A percentile compares a stretch with the other conserved stretches of the same genome.
phyloP scores from a whole-genome alignment of 2,329 filamentous ascomycete species.

The Scedosporium apiospermum region DNA sequence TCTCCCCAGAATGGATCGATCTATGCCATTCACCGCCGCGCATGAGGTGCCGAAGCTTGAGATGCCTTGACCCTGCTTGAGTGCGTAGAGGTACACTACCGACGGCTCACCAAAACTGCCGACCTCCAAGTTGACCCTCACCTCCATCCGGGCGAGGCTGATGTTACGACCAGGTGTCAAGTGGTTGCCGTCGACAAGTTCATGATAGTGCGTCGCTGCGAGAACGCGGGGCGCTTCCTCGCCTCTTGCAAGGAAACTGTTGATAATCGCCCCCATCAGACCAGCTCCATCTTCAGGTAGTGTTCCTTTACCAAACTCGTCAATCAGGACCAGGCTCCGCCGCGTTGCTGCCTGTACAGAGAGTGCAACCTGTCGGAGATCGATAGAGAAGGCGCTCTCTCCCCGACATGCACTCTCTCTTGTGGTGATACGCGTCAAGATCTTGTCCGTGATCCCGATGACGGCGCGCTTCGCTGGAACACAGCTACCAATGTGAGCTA shows the following conservation, averaged over 20 bases:
- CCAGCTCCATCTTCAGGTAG: conserved; percentile 48
- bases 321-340: conserved; percentile 75
- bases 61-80: conserved; percentile 56
- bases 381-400: conserved; percentile 61
- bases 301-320: conserved; percentile 75
- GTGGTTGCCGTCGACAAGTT: conserved; percentile 60
- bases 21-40: conserved; percentile 78
- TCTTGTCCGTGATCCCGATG: conserved; percentile 86
- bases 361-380: conserved; percentile 78
- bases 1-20: conserved; percentile 58
- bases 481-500: conserved; percentile 88
- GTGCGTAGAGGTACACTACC: conserved; percentile 64
- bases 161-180: conserved; percentile 42
- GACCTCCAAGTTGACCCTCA: conserved; percentile 47
- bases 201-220: conserved; percentile 55
- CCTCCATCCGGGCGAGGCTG: conserved; percentile 61
- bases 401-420: conserved; percentile 50
- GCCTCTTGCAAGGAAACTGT: conserved; percentile 42
- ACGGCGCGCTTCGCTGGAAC: conserved; percentile 69
- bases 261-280: conserved; percentile 46
- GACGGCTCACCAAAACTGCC: conserved; percentile 45
- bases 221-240: conserved; percentile 44
- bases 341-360: conserved; percentile 65
- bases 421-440: conserved; percentile 77
- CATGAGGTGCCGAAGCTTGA: conserved; percentile 83